Percentiles rank a stretch among this genome's conserved stretches.
phyloP scores from a whole-genome alignment of 768 basidiomycete genomes.

The Lactarius hatsudake region DNA sequence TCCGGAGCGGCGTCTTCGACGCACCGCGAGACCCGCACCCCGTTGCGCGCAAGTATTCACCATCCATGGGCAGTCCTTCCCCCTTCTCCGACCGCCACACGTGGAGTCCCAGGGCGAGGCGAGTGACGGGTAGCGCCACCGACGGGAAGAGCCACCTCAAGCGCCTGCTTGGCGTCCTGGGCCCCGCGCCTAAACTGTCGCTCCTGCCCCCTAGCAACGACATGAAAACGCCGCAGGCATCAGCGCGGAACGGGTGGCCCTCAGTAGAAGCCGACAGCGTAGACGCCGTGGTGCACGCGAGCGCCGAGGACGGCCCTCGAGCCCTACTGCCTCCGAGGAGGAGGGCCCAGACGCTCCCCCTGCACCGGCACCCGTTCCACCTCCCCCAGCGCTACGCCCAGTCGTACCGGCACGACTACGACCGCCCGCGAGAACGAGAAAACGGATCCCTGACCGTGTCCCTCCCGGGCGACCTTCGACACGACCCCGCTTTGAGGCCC shows the following conservation, averaged over 20 bases:
- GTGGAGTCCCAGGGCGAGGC: constrained; percentile 58
- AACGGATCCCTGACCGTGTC: neutral
- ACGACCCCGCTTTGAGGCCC: neutral
- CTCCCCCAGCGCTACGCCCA: neutral
- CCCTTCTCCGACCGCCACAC: constrained; percentile 54
- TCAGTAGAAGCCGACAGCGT: neutral
- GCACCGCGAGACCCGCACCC: constrained; percentile 43
- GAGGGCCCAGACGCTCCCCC: neutral
- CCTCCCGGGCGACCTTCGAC: neutral
- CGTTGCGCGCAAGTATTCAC: constrained; percentile 43
- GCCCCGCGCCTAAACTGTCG: constrained; percentile 62
- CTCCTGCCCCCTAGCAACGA: constrained; percentile 53
- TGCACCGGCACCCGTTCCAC: neutral
- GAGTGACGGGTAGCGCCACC: constrained; percentile 69
- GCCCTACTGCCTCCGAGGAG: neutral
- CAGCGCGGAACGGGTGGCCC: neutral
- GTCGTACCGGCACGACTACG: neutral
- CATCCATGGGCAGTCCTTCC: constrained; percentile 40
- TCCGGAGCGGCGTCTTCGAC: constrained; percentile 65
- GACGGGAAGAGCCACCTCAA: constrained; percentile 63
- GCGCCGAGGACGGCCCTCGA: neutral
- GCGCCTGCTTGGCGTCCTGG: constrained; percentile 61
- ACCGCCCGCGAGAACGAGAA: neutral
- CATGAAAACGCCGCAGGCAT: neutral
- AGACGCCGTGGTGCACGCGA: neutral